A percentile compares a stretch with the other conserved stretches of the same genome.
Conservation (phyloP, 2,329 filamentous ascomycete species). For the Colletotrichum echinochloae region DNA sequence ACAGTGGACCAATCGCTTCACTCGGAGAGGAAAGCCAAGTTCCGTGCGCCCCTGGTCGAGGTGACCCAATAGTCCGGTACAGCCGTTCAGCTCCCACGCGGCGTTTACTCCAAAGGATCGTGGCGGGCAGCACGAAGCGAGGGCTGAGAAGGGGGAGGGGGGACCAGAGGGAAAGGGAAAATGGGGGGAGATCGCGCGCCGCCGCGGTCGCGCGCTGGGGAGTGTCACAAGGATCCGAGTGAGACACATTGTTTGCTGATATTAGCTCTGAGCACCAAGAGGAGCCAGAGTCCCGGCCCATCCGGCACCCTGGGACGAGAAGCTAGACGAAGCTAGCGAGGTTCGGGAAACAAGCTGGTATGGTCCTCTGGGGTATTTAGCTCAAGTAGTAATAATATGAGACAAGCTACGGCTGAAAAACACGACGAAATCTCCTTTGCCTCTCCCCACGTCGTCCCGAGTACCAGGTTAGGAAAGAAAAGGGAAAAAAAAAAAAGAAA, state of each 20-base stretch:
- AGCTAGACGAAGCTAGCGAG: neutral
- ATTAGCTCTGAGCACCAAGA: too few relatives aligned
- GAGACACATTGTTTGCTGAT: neutral
- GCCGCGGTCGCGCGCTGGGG: neutral
- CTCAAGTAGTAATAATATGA: neutral
- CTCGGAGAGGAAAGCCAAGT: neutral
- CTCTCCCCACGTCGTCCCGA: neutral
- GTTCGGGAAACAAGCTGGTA: neutral
- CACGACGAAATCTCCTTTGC: neutral
- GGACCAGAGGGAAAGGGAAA: too few relatives aligned
- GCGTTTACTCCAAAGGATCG: neutral
- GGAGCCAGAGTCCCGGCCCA: neutral
- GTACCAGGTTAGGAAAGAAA: neutral
- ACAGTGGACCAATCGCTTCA: neutral
- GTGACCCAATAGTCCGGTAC: neutral
- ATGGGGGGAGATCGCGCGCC: neutral
- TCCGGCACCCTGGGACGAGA: too few relatives aligned
- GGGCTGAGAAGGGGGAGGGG: neutral
- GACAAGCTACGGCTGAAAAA: neutral
- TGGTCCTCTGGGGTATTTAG: neutral
- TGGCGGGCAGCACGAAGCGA: neutral
- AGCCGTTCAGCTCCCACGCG: conserved; percentile 3
- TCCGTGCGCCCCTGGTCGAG: neutral
- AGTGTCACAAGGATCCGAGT: neutral
- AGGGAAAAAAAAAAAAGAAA: neutral